Conservation (phyloP, 257 asterid species). For the Solanum neorickii region DNA sequence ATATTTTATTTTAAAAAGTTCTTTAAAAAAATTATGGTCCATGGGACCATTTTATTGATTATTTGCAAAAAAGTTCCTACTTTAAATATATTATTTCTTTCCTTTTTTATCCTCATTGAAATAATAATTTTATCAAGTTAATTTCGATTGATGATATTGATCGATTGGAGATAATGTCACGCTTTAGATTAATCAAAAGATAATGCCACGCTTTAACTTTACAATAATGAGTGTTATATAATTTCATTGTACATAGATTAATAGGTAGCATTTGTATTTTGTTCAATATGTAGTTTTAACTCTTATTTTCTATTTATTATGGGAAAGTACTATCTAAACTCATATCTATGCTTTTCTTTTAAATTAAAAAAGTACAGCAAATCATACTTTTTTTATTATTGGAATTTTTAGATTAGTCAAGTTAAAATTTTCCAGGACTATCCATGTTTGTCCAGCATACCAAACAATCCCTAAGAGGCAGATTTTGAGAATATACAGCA, state of each 20-base stretch:
- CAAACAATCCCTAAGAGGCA: background rate
- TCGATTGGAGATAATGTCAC: background rate
- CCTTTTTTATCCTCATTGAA: background rate
- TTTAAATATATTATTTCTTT: background rate
- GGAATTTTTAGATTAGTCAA: background rate
- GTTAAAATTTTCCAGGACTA: background rate
- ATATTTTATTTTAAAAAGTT: background rate
- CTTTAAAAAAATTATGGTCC: background rate
- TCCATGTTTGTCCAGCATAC: background rate
- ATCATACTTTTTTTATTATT: background rate
- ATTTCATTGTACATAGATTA: background rate
- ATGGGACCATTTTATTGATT: background rate
- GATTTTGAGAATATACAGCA: background rate
- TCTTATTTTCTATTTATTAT: background rate
- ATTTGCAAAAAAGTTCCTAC: background rate
- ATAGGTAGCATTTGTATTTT: background rate
- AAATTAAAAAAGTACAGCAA: background rate
- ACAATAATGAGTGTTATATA: background rate
- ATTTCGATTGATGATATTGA: background rate
- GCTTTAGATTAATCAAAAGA: background rate
- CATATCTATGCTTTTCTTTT: background rate
- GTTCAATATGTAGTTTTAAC: background rate
- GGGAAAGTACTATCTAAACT: background rate
- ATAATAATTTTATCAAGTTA: background rate
- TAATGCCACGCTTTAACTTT: background rate